Conservation (phyloP, 192 early-diverging fungal genomes). For the Backusella circina region DNA sequence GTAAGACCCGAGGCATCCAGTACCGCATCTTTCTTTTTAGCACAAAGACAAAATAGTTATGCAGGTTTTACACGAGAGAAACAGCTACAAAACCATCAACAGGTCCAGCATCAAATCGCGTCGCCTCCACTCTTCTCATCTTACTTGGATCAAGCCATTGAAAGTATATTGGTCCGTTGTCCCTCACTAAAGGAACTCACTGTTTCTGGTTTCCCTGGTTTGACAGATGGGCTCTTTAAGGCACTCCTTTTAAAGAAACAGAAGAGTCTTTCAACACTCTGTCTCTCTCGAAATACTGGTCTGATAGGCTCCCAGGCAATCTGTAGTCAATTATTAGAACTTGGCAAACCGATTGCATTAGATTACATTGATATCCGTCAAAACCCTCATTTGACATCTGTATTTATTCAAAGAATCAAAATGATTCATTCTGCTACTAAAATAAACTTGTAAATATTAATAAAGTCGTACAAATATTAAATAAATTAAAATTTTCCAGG, state of each 20-base stretch:
- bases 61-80: not conserved
- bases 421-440: not conserved
- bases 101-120: not conserved
- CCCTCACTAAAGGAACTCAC: not conserved
- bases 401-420: slow-evolving; percentile 1
- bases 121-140: not conserved
- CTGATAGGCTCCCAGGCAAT: not conserved
- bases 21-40: not conserved
- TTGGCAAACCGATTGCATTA: not conserved
- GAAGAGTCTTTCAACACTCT: not conserved
- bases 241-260: not conserved
- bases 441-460: not conserved
- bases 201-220: not conserved
- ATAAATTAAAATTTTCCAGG: not conserved
- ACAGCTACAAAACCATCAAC: not conserved
- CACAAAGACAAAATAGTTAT: not conserved
- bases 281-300: not conserved
- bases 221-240: not conserved
- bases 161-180: not conserved
- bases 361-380: slow-evolving; percentile 1
- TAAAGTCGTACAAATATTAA: not conserved
- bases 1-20: not conserved
- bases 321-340: not conserved
- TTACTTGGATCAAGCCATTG: not conserved
- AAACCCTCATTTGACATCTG: not conserved